These are phyloP conservation scores for Casuarina equisetifolia DNA, from an alignment of 306 rosid genomes.

Conservation along the genomic window DNA sequence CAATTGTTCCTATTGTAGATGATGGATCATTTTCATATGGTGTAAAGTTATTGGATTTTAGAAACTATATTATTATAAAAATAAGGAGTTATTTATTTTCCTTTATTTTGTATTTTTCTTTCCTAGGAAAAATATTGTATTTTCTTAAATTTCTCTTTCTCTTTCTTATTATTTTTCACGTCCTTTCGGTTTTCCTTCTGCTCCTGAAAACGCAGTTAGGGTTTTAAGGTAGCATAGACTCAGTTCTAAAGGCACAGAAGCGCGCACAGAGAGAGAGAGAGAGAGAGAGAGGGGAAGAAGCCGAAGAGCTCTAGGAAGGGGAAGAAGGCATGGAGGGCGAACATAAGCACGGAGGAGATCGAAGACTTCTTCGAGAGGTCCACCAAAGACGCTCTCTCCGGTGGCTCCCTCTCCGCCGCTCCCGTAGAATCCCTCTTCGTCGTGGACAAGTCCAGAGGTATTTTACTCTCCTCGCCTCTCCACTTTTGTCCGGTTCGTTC, in stretches of 20 bases:
- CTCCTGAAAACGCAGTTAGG: neutral
- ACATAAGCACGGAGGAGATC: slow-evolving; percentile 79
- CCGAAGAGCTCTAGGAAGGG: slow-evolving; percentile 80
- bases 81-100: no score
- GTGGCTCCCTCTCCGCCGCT: slow-evolving; percentile 57
- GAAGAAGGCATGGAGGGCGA: slow-evolving; percentile 85
- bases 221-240: neutral
- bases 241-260: neutral
- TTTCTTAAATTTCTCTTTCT: no score
- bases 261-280: neutral
- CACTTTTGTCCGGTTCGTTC: neutral
- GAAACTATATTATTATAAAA: no score
- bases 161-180: no score
- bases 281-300: slow-evolving; percentile 62
- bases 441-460: slow-evolving; percentile 73
- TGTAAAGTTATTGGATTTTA: no score
- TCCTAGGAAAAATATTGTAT: no score
- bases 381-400: slow-evolving; percentile 75
- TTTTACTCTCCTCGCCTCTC: neutral
- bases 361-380: slow-evolving; percentile 70
- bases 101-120: no score
- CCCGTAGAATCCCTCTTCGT: slow-evolving; percentile 60
- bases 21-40: no score
- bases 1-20: no score
- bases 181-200: no score